Conservation (phyloP, 495 filamentous ascomycete species). For the Neurospora cerealis region DNA sequence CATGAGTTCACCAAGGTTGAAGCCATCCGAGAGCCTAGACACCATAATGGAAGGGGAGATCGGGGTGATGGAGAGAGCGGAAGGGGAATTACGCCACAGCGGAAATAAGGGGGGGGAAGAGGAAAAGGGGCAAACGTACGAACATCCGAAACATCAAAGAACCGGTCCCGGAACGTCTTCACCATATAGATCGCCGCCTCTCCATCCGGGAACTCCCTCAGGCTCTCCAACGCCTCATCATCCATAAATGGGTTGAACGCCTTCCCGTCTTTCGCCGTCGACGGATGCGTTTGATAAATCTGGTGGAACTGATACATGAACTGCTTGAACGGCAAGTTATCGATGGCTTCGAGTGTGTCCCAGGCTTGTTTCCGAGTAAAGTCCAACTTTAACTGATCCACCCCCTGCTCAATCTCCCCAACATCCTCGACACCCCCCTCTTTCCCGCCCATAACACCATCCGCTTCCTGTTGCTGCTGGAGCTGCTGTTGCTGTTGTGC, state of each 20-base stretch:
- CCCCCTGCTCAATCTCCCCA: not conserved
- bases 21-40: no score
- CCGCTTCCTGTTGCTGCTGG: not conserved
- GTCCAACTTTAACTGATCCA: not conserved
- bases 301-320: slow-evolving; percentile 45
- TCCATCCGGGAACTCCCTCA: slow-evolving; percentile 26
- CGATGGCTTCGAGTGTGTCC: slow-evolving; percentile 15
- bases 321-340: slow-evolving; percentile 43
- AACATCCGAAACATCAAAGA: slow-evolving; percentile 25
- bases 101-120: not conserved
- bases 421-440: not conserved
- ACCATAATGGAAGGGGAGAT: not conserved
- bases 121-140: slow-evolving; percentile 21
- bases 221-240: slow-evolving; percentile 16
- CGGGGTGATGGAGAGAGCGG: not conserved
- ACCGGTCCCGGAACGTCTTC: slow-evolving; percentile 22
- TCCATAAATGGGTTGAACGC: slow-evolving; percentile 38
- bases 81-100: not conserved
- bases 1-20: not conserved
- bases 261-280: slow-evolving; percentile 28
- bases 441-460: not conserved
- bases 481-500: not conserved
- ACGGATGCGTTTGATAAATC: slow-evolving; percentile 38
- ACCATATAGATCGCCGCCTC: slow-evolving; percentile 32
- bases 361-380: not conserved